phyloP scores from a whole-genome alignment of 2,329 filamentous ascomycete genomes.

The Lasiodiplodia sp. region DNA sequence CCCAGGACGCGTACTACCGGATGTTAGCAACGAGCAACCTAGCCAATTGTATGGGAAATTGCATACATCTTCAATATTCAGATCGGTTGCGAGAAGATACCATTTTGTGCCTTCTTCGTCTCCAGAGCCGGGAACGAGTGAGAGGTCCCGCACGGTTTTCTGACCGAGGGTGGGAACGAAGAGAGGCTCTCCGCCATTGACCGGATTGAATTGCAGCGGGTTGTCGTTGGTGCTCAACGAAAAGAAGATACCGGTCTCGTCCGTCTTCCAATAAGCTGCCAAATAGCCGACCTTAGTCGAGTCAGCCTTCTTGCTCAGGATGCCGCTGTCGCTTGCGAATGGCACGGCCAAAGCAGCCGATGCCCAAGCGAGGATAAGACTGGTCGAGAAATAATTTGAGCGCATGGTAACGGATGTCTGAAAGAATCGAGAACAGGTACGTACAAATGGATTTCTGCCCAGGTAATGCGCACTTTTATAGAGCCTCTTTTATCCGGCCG shows the following conservation, averaged over 20 bases:
- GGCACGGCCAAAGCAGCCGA: neutral
- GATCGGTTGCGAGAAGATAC: slow-evolving; percentile 29
- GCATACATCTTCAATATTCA: neutral
- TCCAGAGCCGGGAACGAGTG: slow-evolving; percentile 17
- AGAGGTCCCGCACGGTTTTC: slow-evolving; percentile 33
- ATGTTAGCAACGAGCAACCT: slow-evolving; percentile 1
- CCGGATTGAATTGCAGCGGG: slow-evolving; percentile 24
- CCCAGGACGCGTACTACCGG: slow-evolving; percentile 31
- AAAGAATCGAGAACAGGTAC: neutral
- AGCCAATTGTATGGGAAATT: no score
- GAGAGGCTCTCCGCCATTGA: slow-evolving; percentile 31
- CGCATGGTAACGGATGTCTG: neutral
- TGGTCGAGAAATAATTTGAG: neutral
- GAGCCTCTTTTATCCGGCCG: neutral
- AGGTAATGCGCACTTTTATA: neutral
- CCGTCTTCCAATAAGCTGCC: slow-evolving; percentile 10
- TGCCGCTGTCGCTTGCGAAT: neutral
- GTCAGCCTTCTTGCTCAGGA: neutral
- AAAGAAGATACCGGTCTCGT: slow-evolving; percentile 13
- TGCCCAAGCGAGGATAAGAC: neutral
- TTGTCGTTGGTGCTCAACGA: slow-evolving; percentile 1
- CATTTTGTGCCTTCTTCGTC: slow-evolving; percentile 29
- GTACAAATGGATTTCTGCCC: neutral
- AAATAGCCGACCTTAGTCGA: slow-evolving; percentile 10
- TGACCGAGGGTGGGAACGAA: slow-evolving; percentile 32